Evolutionary conservation across 768 basidiomycete genomes (phyloP), one percentile per base, ranked within the genome.

Genomic region (Porpolomopsis calyptriformis): DNA sequence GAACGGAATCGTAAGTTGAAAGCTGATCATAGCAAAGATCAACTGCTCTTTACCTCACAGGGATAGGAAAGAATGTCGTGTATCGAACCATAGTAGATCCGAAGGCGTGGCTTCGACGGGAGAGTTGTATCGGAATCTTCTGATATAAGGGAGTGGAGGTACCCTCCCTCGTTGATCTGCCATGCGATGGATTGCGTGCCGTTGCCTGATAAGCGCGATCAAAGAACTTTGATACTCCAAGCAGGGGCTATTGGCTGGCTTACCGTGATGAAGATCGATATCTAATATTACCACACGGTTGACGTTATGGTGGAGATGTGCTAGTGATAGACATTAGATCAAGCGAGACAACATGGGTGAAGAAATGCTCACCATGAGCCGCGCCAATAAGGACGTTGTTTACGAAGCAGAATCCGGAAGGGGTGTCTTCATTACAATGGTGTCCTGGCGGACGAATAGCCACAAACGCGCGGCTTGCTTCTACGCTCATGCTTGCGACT

Each of bases 1-100:
- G 40, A 48, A 23, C 48, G 20, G 4, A 31, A 45, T 22, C 36
- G 16, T 44, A 35, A 26, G 40, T 35, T 4, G 39, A 18, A 6
- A 42, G 31, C 14, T 26, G 38, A 14, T 20, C 16, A n/a, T n/a
- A 44, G 20, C 16, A 11, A 36, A 16, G 12, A 23, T 36, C 19
- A 4, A 5, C 42, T 23, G 27, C 12, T 1, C 49, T 63, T 24
- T 52, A 86, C 88, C 70, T 96, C 91, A 65, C 91, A 96, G 1
- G 91, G 91, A 57, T 80, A 96, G 10, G 91, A 86, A 11, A 92
- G 69, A 36, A 97, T 77, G 53, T 98, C 94, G 57, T 99, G 94
- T n/a, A 93, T 68, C 8, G 88, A 92, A 1, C 88, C 89, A 49
- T 97, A 99, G 60, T 80, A 96, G 26, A 92, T 63, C 50, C 77